phyloP scores from a whole-genome alignment of 768 basidiomycete genomes.

The Xerocomellus dryophilus region DNA sequence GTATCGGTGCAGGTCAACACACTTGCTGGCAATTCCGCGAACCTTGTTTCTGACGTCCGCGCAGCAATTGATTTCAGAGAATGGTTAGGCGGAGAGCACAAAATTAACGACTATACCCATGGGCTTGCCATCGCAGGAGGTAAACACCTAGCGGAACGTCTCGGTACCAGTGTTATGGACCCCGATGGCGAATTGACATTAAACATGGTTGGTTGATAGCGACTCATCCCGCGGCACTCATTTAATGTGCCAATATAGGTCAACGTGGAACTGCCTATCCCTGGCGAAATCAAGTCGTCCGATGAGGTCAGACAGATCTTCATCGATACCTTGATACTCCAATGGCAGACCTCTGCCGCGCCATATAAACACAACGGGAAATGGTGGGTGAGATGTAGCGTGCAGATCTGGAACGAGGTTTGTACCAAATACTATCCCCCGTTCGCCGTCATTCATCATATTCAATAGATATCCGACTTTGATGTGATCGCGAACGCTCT shows the following conservation, averaged over 20 bases:
- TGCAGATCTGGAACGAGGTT: constrained; percentile 34
- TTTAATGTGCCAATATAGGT: constrained; percentile 24
- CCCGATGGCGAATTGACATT: constrained; percentile 56
- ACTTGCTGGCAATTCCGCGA: background rate
- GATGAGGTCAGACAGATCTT: constrained; percentile 15
- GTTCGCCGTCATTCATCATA: background rate
- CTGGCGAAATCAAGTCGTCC: constrained; percentile 24
- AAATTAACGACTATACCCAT: constrained; percentile 70
- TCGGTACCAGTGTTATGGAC: constrained; percentile 65
- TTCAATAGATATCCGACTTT: constrained; percentile 32
- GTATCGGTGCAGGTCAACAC: constrained; percentile 47
- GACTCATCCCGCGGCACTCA: background rate
- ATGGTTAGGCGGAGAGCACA: constrained; percentile 71
- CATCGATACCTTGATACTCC: constrained; percentile 15
- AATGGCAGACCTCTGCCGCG: constrained; percentile 18
- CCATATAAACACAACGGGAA: constrained; percentile 27
- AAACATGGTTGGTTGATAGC: constrained; percentile 54
- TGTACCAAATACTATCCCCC: background rate
- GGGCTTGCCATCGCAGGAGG: constrained; percentile 67
- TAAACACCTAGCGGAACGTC: constrained; percentile 49
- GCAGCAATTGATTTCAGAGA: constrained; percentile 70
- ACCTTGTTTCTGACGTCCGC: constrained; percentile 3
- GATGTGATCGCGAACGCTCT: constrained; percentile 28
- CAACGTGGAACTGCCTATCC: constrained; percentile 41
- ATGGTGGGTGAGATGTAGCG: constrained; percentile 34